Base-by-base conservation (phyloP, 495 filamentous ascomycete genomes). In the Penicillium desertorum region DNA sequence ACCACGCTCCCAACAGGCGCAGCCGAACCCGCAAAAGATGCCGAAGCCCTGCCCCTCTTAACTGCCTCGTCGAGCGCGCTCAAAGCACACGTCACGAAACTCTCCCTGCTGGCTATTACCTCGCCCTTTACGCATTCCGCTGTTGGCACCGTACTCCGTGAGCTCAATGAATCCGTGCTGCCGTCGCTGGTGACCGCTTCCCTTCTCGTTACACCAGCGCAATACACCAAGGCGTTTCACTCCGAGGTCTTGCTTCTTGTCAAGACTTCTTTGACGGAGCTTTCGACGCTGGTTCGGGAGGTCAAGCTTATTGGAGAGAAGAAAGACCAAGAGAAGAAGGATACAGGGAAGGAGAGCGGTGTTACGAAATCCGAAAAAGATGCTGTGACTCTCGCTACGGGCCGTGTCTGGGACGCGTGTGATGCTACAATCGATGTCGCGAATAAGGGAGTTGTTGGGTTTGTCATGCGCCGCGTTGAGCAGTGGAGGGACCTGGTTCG, bases 21-120 rank as follows among this genome's bases (percentile, higher is more conserved):
- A 56, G 27, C 49, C 44, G 54, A 48, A 34, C 34, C 64, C 61
- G 46, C 54, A 14, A 77, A 78, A 41, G 78, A 84, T 57, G 77
- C 51, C 32, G 51, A 69, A 17, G 57, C 82, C 32, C 77, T 90
- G 63, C 58, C 77, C 69, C 76, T 92, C 52, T 83, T 92, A 19
- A 79, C 81, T 60, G 82, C 86, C 62, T 79, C 86, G 1, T 79
- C 88, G 1, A 77, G 75, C 22, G 76, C 91, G 4, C 83, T 96
- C 45, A 85, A 81, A 64, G 88, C 92, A 0, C 91, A 96, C 63
- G 82, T 86, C 6, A 96, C 92, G 32, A 95, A 94, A 49, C 80
- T 96, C 23, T 91, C 88, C 0, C 84, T 96, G 16, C 81, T 96
- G 2, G 81, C 92, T 2, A 88, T 95, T 62, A 94, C 86, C 54